Evolutionary conservation across 441 rosid species (phyloP).

Genomic region (Eruca vesicaria): DNA sequence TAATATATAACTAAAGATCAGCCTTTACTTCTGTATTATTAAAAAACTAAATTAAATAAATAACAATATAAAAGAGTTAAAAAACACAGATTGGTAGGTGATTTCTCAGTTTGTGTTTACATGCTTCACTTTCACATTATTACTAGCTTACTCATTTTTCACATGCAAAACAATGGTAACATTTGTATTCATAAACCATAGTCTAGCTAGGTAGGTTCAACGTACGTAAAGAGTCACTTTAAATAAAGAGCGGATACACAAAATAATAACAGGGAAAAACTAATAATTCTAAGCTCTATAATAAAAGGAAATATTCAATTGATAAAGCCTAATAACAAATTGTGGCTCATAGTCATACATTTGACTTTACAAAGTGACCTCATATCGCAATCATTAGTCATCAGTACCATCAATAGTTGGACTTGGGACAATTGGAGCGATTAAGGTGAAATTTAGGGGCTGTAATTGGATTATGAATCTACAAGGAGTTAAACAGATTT

Average conservation of each 20-base stretch:
- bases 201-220: constrained; percentile 3
- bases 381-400: neutral
- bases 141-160: neutral
- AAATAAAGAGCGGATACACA: neutral
- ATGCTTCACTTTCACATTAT: neutral
- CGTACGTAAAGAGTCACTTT: neutral
- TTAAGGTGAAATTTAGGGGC: neutral
- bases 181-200: neutral
- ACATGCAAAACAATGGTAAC: neutral
- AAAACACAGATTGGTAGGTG: neutral
- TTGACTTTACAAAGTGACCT: neutral
- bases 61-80: neutral
- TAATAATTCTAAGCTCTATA: neutral
- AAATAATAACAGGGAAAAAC: neutral
- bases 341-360: neutral
- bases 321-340: neutral
- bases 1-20: neutral
- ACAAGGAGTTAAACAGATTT: too few species aligned
- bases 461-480: too few species aligned
- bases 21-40: neutral
- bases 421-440: neutral
- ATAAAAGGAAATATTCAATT: neutral
- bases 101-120: constrained; percentile 4
- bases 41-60: too few species aligned
- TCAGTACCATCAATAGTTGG: neutral